A percentile compares a stretch with the other conserved stretches of the same genome.
These are phyloP conservation scores for Phytopythium boreale DNA, from an alignment of 352 stramenopile genomes.

Conservation along the genomic window DNA sequence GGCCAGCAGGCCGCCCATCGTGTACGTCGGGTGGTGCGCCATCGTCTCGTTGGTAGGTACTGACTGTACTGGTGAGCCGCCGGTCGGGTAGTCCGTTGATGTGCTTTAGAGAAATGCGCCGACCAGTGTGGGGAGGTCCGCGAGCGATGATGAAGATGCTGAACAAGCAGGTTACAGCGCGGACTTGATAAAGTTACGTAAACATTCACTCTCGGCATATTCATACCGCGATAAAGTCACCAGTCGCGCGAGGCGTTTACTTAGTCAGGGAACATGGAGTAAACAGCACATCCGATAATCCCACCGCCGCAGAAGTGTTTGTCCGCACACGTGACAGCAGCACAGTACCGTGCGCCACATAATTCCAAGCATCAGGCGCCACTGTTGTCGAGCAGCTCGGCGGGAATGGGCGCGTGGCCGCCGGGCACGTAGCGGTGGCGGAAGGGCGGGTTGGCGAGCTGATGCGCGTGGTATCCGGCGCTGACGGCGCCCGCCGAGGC, in stretches of 20 bases:
- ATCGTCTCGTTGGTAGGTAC: constrained; percentile 15
- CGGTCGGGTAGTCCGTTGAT: neutral
- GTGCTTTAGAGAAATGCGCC: neutral
- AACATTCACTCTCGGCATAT: neutral
- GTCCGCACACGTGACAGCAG: neutral
- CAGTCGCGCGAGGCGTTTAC: neutral
- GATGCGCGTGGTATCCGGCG: constrained; percentile 72
- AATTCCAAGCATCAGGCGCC: neutral
- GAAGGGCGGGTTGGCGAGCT: constrained; percentile 51
- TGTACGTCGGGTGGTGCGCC: constrained; percentile 84
- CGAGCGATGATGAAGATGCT: too few relatives aligned
- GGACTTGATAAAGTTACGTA: neutral
- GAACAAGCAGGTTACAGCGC: neutral
- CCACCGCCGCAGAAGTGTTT: neutral
- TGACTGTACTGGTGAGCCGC: constrained; percentile 5
- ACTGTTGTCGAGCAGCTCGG: neutral
- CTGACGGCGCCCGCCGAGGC: constrained; percentile 47
- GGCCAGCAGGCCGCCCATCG: constrained; percentile 67
- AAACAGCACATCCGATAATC: neutral
- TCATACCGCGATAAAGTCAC: too few relatives aligned
- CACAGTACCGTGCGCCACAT: neutral
- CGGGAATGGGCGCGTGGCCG: constrained; percentile 28
- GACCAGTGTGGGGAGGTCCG: too few relatives aligned
- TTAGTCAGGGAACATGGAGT: neutral
- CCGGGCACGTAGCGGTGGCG: constrained; percentile 59